Evolutionary conservation across 75 land plant genomes (phyloP).

Genomic region (Adiantum capillusveneris): DNA sequence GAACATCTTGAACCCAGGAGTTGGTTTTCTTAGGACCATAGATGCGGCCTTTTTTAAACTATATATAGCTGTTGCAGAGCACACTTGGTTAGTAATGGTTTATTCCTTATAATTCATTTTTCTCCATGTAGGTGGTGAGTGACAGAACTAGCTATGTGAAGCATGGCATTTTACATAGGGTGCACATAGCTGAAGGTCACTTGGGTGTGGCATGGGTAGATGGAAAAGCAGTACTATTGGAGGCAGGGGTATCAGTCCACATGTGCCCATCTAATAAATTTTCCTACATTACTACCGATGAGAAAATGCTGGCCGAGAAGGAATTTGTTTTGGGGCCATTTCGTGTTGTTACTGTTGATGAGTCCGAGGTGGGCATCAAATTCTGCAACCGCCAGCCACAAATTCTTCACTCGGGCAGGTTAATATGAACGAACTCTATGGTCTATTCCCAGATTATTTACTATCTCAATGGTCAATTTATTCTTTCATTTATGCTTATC

Average conservation of each 20-base stretch:
- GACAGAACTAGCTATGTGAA: conserved; percentile 1
- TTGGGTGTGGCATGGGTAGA: conserved; percentile 11
- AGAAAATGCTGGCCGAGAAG: not conserved
- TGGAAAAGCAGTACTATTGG: conserved; percentile 6
- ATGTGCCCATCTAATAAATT: not conserved
- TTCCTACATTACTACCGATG: conserved; percentile 10
- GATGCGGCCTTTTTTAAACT: too few relatives aligned
- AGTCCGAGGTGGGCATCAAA: conserved; percentile 11
- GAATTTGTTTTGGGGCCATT: conserved; percentile 11
- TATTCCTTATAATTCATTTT: too few relatives aligned
- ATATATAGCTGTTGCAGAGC: too few relatives aligned
- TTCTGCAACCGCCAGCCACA: conserved; percentile 12
- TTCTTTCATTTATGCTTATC: too few relatives aligned
- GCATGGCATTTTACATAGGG: conserved; percentile 7
- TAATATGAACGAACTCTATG: not conserved
- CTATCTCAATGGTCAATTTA: too few relatives aligned
- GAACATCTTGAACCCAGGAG: too few relatives aligned
- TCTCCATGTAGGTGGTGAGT: not conserved
- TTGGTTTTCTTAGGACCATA: too few relatives aligned
- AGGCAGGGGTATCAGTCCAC: conserved; percentile 5
- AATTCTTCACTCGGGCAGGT: conserved; percentile 10
- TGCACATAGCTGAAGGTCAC: conserved; percentile 3
- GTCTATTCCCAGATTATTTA: too few relatives aligned
- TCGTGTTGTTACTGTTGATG: conserved; percentile 7
- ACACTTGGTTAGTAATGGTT: too few relatives aligned